phyloP scores from a whole-genome alignment of 1,139 yeast species.

The Saccharomycopsis hybrid region DNA sequence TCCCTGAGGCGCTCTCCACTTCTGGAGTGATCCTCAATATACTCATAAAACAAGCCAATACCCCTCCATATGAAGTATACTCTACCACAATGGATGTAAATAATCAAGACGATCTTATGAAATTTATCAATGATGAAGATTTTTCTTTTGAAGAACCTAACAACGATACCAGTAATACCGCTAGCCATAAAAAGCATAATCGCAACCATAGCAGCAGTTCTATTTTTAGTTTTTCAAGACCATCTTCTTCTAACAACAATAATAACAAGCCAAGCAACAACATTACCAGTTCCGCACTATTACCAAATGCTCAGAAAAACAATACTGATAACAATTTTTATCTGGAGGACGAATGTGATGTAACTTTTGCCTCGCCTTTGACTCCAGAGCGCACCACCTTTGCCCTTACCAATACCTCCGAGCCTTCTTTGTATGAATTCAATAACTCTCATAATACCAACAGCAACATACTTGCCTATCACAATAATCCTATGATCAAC shows the following conservation, averaged over 20 bases:
- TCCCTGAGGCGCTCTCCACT: constrained; percentile 9
- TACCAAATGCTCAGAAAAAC: too few relatives aligned
- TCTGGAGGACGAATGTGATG: not conserved
- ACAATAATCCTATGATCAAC: too few relatives aligned
- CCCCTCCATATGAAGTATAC: not conserved
- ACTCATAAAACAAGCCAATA: not conserved
- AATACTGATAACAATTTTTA: not conserved
- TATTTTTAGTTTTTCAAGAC: too few relatives aligned
- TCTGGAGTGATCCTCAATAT: constrained; percentile 4
- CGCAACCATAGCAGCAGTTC: not conserved
- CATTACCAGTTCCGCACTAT: too few relatives aligned
- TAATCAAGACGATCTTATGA: not conserved
- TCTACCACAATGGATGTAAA: not conserved
- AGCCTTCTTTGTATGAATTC: constrained; percentile 5
- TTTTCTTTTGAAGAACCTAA: not conserved
- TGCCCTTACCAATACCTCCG: constrained; percentile 5
- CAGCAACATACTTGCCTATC: not conserved
- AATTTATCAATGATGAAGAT: not conserved
- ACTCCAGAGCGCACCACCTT: constrained; percentile 12
- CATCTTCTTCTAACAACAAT: too few relatives aligned
- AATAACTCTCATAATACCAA: not conserved
- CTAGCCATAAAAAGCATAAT: not conserved
- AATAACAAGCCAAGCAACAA: too few relatives aligned
- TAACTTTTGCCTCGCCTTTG: constrained; percentile 9
- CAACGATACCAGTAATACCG: not conserved